Conservation (phyloP, 257 asterid species). For the Solanum clarkiae region DNA sequence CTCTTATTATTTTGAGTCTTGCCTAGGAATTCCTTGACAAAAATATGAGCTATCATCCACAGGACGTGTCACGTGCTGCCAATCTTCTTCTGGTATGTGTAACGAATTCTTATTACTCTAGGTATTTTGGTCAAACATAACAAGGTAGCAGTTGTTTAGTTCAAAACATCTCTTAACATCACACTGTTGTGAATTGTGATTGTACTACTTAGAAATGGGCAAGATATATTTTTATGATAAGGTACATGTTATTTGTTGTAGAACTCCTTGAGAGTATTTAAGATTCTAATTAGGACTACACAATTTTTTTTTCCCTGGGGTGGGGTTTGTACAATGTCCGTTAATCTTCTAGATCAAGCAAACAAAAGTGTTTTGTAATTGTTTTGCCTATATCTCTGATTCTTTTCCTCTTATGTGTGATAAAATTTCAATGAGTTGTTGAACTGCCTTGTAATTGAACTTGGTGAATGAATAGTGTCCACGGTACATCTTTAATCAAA, state of each 20-base stretch:
- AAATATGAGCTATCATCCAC: slow-evolving; percentile 68
- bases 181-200: background rate
- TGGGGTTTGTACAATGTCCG: background rate
- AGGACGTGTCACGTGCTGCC: slow-evolving; percentile 82
- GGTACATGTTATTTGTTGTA: background rate
- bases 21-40: slow-evolving; percentile 47
- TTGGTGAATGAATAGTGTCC: background rate
- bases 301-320: background rate
- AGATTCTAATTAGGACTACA: background rate
- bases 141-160: background rate
- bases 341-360: background rate
- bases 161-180: background rate
- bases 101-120: slow-evolving; percentile 6
- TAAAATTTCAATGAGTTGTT: background rate
- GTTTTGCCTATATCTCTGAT: background rate
- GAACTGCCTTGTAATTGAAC: background rate
- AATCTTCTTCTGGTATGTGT: slow-evolving; percentile 70
- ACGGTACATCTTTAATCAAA: background rate
- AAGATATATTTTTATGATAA: background rate
- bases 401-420: background rate
- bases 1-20: background rate
- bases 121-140: background rate
- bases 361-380: background rate
- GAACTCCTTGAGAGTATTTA: background rate
- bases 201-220: background rate